Percentiles rank a stretch among this genome's conserved stretches.
phyloP scores from a whole-genome alignment of 2,329 filamentous ascomycete species.

The Trichoderma lentiforme region DNA sequence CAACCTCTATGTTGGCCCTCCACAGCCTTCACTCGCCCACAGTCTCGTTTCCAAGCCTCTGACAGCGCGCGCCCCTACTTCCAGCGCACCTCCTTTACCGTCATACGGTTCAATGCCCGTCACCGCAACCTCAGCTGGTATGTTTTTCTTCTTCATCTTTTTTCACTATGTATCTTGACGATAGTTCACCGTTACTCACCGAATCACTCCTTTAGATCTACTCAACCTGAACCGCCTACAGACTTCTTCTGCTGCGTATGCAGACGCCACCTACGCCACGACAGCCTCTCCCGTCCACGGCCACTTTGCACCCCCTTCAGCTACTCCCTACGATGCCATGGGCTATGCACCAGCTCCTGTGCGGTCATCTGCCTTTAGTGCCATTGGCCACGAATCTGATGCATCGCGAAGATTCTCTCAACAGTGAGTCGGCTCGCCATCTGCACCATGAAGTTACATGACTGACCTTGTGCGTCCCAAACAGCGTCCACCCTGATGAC shows the following conservation, averaged over 20 bases:
- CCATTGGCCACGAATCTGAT: slow-evolving; percentile 56
- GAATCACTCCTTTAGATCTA: slow-evolving; percentile 69
- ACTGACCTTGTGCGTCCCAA: neutral
- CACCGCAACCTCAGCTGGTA: slow-evolving; percentile 70
- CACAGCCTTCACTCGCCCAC: slow-evolving; percentile 46
- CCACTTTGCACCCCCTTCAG: slow-evolving; percentile 61
- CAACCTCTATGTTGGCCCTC: slow-evolving; percentile 62
- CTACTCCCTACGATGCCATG: slow-evolving; percentile 70
- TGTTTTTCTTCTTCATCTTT: slow-evolving; percentile 20
- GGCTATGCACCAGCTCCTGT: slow-evolving; percentile 68
- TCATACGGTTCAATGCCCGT: slow-evolving; percentile 72
- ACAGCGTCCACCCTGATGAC: slow-evolving; percentile 47
- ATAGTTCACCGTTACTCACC: slow-evolving; percentile 48
- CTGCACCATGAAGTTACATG: neutral
- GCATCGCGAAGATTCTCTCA: slow-evolving; percentile 71
- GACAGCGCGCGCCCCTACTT: slow-evolving; percentile 55
- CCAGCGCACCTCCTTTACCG: slow-evolving; percentile 58
- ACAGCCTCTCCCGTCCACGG: slow-evolving; percentile 64
- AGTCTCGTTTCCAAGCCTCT: slow-evolving; percentile 50
- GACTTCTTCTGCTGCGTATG: slow-evolving; percentile 62
- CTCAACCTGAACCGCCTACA: slow-evolving; percentile 64
- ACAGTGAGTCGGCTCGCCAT: slow-evolving; percentile 60
- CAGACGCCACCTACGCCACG: slow-evolving; percentile 65
- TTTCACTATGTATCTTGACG: neutral
- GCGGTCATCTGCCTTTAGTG: slow-evolving; percentile 47